A percentile compares a stretch with the other conserved stretches of the same genome.
phyloP scores from a whole-genome alignment of 1,139 yeast genomes.

The Meyerozyma smithsonii region DNA sequence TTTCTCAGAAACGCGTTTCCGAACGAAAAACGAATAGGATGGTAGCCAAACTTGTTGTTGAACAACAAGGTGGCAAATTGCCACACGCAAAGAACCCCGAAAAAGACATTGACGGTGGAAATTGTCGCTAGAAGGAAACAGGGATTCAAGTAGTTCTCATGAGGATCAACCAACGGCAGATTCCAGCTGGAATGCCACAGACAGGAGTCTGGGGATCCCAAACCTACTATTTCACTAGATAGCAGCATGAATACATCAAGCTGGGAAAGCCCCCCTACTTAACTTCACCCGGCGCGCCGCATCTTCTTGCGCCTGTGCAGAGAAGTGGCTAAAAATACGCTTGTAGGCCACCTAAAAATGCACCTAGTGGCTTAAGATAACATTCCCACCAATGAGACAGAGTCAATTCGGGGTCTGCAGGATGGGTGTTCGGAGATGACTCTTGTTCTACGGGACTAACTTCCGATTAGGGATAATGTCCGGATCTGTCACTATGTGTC shows the following conservation, averaged over 20 bases:
- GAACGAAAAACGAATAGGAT: conserved; percentile 1
- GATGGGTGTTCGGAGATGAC: neutral
- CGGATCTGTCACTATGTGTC: neutral
- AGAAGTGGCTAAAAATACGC: no score
- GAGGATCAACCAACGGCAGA: conserved; percentile 1
- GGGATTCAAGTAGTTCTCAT: neutral
- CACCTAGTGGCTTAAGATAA: neutral
- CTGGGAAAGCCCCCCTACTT: no score
- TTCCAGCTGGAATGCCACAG: neutral
- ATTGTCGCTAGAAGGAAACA: neutral
- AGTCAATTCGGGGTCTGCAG: neutral
- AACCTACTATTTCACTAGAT: neutral
- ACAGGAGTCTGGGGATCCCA: neutral
- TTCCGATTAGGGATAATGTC: neutral
- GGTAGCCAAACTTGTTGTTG: conserved; percentile 1
- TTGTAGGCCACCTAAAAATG: neutral
- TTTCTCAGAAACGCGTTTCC: neutral
- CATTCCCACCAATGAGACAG: neutral
- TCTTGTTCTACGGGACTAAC: neutral
- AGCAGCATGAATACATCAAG: neutral
- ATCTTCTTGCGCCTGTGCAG: no score
- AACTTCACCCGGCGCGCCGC: no score
- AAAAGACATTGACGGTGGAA: neutral
- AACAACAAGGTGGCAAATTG: neutral
- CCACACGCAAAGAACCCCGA: neutral